Conservation (phyloP, 2,329 filamentous ascomycete species). For the Phoma herbarum region DNA sequence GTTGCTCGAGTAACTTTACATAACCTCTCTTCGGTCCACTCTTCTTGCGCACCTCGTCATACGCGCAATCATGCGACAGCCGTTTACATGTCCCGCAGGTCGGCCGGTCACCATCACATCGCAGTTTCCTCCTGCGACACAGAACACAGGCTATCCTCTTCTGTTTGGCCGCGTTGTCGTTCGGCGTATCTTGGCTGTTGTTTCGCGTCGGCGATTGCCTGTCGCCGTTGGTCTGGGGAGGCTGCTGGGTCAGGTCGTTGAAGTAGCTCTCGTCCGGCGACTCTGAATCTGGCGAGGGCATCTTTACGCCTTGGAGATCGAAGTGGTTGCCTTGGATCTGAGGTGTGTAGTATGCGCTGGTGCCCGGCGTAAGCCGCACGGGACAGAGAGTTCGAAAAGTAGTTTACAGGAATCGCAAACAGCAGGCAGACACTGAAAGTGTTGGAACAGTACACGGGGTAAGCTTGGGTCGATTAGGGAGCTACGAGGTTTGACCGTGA, state of each 20-base stretch:
- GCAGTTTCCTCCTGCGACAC: constrained; percentile 89
- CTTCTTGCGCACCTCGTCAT: constrained; percentile 92
- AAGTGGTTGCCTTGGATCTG: constrained; percentile 9
- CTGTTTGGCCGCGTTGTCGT: constrained; percentile 56
- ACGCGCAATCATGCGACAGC: constrained; percentile 86
- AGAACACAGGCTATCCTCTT: constrained; percentile 96
- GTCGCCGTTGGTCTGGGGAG: constrained; percentile 33
- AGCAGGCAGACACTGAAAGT: constrained; percentile 3
- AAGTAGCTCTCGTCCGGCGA: constrained; percentile 61
- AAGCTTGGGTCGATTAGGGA: constrained; percentile 4
- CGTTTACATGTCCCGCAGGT: constrained; percentile 88
- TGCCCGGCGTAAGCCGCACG: constrained; percentile 20
- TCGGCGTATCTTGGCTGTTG: constrained; percentile 54
- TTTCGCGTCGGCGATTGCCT: constrained; percentile 47
- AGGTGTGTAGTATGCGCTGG: constrained; percentile 10
- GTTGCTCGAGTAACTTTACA: constrained; percentile 91
- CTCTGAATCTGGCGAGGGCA: constrained; percentile 44
- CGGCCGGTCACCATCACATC: constrained; percentile 84
- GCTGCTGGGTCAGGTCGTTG: constrained; percentile 63
- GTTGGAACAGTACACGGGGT: neutral
- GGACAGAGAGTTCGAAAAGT: neutral
- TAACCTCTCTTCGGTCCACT: constrained; percentile 94
- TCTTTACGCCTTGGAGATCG: constrained; percentile 23
- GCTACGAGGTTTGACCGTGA: constrained; percentile 5
- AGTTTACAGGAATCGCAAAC: too few relatives aligned